Percentiles rank a stretch among this genome's conserved stretches.
Evolutionary conservation across 768 basidiomycete genomes (phyloP).

Genomic region (Boletus patriciae): DNA sequence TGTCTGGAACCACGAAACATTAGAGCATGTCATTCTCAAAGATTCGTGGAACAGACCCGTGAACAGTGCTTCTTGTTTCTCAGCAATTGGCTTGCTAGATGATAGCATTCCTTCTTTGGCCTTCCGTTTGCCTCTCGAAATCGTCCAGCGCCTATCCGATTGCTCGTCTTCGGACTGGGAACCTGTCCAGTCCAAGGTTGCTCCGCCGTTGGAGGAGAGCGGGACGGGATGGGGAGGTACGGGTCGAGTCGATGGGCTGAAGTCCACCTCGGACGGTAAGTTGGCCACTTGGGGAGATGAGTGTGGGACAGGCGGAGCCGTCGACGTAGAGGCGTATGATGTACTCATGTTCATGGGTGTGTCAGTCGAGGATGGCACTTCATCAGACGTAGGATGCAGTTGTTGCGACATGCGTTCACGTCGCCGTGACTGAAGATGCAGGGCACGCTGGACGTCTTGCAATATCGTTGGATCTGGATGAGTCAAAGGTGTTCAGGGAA

Average conservation of each 20-base stretch:
- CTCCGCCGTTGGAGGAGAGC: slow-evolving; percentile 64
- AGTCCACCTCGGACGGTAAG: slow-evolving; percentile 56
- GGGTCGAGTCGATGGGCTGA: slow-evolving; percentile 60
- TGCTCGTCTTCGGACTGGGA: slow-evolving; percentile 53
- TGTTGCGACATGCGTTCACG: slow-evolving; percentile 55
- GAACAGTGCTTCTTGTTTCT: slow-evolving; percentile 61
- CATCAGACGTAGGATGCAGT: slow-evolving; percentile 17
- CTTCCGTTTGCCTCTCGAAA: slow-evolving; percentile 52
- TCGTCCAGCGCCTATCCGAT: slow-evolving; percentile 62
- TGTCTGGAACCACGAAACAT: slow-evolving; percentile 42
- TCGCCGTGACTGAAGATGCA: slow-evolving; percentile 70
- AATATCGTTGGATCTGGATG: slow-evolving; percentile 71
- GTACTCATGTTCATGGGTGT: slow-evolving; percentile 25
- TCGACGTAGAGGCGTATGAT: slow-evolving; percentile 36
- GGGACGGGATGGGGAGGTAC: slow-evolving; percentile 63
- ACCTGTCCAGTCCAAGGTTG: slow-evolving; percentile 75
- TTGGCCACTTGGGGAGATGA: slow-evolving; percentile 20
- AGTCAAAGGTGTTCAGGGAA: slow-evolving; percentile 13
- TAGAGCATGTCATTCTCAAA: not conserved
- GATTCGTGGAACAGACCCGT: slow-evolving; percentile 42
- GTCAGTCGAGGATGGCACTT: slow-evolving; percentile 27
- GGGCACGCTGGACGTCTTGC: slow-evolving; percentile 75
- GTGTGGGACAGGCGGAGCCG: slow-evolving; percentile 14
- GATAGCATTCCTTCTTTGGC: slow-evolving; percentile 50
- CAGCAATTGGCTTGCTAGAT: slow-evolving; percentile 44